Conservation (phyloP, 2,329 filamentous ascomycete species). For the Cytospora paraplurivora region DNA sequence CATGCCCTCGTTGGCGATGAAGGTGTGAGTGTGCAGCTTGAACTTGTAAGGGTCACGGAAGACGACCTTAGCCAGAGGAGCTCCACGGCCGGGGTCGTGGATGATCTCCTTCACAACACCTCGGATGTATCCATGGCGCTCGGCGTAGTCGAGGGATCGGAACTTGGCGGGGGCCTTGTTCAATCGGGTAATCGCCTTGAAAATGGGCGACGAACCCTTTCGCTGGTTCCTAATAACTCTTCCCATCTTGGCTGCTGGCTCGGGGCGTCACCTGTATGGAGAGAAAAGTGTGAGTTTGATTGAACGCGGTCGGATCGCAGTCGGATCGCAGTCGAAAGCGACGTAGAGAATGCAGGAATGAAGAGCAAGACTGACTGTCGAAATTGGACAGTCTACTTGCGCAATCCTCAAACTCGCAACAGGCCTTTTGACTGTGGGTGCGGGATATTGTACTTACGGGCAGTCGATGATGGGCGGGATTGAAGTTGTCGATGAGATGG, state of each 20-base stretch:
- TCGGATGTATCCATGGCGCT: constrained; percentile 96
- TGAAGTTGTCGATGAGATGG: constrained; percentile 15
- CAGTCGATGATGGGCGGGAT: constrained; percentile 25
- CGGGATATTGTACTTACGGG: constrained; percentile 26
- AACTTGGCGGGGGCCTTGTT: constrained; percentile 96
- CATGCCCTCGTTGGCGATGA: constrained; percentile 99
- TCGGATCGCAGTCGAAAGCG: not conserved
- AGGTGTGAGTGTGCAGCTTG: constrained; percentile 97
- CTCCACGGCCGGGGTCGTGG: constrained; percentile 97
- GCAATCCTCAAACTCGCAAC: constrained; percentile 14
- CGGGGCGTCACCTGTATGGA: constrained; percentile 23
- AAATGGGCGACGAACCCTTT: constrained; percentile 62
- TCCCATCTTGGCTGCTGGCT: constrained; percentile 50
- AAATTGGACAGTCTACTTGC: not conserved
- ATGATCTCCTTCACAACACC: constrained; percentile 99
- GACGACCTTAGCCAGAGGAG: constrained; percentile 92
- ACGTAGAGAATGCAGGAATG: not conserved
- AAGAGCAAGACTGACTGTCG: constrained; percentile 5
- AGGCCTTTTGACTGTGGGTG: constrained; percentile 1
- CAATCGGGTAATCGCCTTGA: constrained; percentile 80
- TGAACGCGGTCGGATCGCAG: constrained; percentile 6
- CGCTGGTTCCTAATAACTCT: constrained; percentile 68
- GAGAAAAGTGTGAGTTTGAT: constrained; percentile 19
- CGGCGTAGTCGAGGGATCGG: constrained; percentile 93
- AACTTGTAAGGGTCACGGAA: constrained; percentile 99